Base-by-base conservation (phyloP, 192 early-diverging fungal genomes). In the Coemansia sp. region DNA sequence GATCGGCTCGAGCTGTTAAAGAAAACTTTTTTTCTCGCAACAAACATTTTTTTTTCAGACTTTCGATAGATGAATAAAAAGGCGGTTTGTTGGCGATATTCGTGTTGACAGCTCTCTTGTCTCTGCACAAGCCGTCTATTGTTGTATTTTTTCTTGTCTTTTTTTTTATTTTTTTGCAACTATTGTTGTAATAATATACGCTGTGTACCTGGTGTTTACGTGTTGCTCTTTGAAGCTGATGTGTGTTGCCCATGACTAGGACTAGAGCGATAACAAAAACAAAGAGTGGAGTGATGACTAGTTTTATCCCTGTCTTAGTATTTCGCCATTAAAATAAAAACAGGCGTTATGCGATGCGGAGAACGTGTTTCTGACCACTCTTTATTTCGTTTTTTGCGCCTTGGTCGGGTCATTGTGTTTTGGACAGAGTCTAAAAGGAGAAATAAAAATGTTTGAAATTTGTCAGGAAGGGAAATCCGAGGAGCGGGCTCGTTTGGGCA, bases 261-360 rank as follows among this genome's bases (percentile, higher is more conserved):
- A 19, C 29, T 33, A 40, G 29, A 22, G 32, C 35, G 32, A n/a
- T 29, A 14, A 45, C 9, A 23, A n/a, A 42, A 14, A 45, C 9
- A 23, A 34, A 29, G 32, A 9, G 49, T 45, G 55, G 66, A 50
- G 60, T 75, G 73, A 75, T 75, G 73, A 75, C 45, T 23, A 9
- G 35, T 22, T 56, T 70, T 62, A 76, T 76, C 74, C 74, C 74
- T 76, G 69, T 52, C 74, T 57, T 61, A 68, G 65, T 36, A 36
- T 56, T 17, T 40, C n/a, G 61, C 52, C 52, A 60, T 36, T 45
- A 62, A 33, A 22, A 19, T 40, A 53, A 57, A 41, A 57, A 48
- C 20, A 38, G 19, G 42, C 53, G 15, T 23, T 22, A 32, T n/a
- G 50, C 19, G 14, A 41, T 67, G 75, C 70, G 32, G 75, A 77